Conservation (phyloP, 2,329 filamentous ascomycete species). For the Xylaria sp. region DNA sequence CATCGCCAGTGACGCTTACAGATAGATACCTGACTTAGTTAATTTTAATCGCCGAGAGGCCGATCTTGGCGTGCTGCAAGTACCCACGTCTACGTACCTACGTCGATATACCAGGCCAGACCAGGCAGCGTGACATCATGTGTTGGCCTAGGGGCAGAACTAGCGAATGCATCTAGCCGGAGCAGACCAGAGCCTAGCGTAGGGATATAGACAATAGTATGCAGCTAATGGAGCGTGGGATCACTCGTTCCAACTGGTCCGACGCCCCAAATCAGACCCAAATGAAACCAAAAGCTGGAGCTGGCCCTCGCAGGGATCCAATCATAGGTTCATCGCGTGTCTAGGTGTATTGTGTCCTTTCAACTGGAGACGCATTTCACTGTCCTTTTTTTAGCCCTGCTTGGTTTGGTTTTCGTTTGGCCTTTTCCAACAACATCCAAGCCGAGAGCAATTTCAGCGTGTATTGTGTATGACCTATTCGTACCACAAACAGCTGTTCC, state of each 20-base stretch:
- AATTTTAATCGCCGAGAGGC: conserved; percentile 28
- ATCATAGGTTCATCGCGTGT: conserved; percentile 48
- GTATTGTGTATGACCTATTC: neutral
- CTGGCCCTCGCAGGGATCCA: conserved; percentile 38
- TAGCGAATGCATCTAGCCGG: no score
- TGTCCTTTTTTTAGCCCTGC: neutral
- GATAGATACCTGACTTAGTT: neutral
- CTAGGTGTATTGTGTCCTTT: conserved; percentile 48
- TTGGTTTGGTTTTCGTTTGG: conserved; percentile 1
- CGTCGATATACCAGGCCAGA: neutral
- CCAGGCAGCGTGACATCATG: neutral
- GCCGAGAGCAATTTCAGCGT: neutral
- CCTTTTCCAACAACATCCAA: conserved; percentile 25
- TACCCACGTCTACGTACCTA: no score
- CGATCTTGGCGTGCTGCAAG: neutral
- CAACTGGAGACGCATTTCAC: conserved; percentile 14
- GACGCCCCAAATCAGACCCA: neutral
- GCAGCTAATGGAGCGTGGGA: conserved; percentile 10
- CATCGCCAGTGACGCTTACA: no score
- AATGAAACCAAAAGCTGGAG: conserved; percentile 20
- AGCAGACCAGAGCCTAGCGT: no score
- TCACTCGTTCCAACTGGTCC: neutral
- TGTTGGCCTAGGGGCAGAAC: no score
- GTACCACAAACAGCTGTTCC: neutral
- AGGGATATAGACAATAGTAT: conserved; percentile 13